phyloP scores from a whole-genome alignment of 148 eudicot species.

The Silene latifolia region DNA sequence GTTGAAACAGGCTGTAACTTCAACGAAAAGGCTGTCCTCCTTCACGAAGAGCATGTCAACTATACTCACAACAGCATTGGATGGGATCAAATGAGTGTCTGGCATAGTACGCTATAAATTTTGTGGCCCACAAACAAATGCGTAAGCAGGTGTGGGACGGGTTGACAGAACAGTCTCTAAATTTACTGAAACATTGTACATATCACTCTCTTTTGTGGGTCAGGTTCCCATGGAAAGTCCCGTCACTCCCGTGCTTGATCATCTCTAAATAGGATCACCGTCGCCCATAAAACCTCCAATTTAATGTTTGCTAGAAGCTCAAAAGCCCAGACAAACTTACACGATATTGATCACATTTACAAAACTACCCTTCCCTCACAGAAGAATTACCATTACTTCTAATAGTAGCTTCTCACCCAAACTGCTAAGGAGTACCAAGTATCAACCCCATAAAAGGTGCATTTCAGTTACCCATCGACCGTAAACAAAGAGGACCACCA shows the following conservation, averaged over 20 bases:
- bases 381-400: not conserved
- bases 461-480: not conserved
- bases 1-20: not conserved
- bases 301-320: not conserved
- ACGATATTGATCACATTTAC: not conserved
- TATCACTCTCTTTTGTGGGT: not conserved
- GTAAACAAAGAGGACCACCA: conserved; percentile 22
- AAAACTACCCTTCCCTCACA: not conserved
- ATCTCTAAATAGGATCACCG: not conserved
- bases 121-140: not conserved
- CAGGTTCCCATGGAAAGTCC: not conserved
- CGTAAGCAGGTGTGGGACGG: not conserved
- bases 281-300: not conserved
- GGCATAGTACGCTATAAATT: not conserved
- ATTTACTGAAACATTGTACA: no score
- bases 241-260: not conserved
- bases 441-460: not conserved
- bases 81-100: not conserved
- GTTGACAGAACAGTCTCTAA: no score
- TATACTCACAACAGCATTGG: not conserved
- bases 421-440: not conserved
- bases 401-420: conserved; percentile 3
- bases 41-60: not conserved
- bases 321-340: not conserved
- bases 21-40: not conserved